These are phyloP conservation scores for Colletotrichum godetiae DNA, from an alignment of 2,329 filamentous ascomycete species.

Conservation along the genomic window DNA sequence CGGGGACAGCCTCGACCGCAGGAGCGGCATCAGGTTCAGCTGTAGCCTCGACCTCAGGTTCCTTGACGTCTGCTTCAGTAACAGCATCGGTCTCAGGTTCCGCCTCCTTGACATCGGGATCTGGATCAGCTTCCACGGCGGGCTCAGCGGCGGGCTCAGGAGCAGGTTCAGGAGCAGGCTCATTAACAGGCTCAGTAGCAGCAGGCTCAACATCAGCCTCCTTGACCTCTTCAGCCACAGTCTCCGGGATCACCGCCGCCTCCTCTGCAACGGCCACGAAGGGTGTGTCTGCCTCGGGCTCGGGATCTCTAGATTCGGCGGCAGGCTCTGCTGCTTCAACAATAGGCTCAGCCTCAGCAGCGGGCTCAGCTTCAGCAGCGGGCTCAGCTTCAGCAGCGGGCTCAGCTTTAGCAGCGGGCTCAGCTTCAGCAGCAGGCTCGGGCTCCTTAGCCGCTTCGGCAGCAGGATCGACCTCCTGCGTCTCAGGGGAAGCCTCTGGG, in stretches of 20 bases:
- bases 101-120: not conserved
- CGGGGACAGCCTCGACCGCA: not conserved
- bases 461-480: not conserved
- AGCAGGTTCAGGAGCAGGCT: not conserved
- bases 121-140: not conserved
- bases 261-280: not conserved
- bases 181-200: not conserved
- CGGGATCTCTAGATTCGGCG: not conserved
- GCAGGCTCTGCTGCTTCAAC: not conserved
- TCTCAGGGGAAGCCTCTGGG: not conserved
- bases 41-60: slow-evolving; percentile 3
- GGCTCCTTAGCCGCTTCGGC: not conserved
- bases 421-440: not conserved
- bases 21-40: not conserved
- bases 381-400: not conserved
- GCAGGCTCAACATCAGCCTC: not conserved
- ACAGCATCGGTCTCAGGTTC: not conserved
- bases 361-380: not conserved
- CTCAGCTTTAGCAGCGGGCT: not conserved
- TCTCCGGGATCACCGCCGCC: not conserved
- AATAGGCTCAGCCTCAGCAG: not conserved
- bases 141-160: not conserved
- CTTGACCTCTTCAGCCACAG: not conserved
- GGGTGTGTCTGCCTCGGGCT: not conserved
- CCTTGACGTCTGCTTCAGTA: not conserved